Evolutionary conservation across 768 basidiomycete genomes (phyloP).

Genomic region (Strobilomyces dryophilus): DNA sequence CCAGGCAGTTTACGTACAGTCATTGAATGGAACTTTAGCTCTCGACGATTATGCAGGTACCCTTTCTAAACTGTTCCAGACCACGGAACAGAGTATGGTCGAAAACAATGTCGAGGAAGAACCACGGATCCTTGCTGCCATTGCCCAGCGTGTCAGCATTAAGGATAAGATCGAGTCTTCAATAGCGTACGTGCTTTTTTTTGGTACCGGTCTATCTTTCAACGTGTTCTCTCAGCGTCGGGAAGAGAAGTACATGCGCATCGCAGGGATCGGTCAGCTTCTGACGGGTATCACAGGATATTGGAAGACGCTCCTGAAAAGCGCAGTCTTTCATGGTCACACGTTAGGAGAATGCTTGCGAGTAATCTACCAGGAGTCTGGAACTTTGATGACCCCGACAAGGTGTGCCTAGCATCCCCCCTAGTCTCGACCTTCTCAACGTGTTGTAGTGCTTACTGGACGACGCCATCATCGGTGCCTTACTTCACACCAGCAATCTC

Average conservation of each 20-base stretch:
- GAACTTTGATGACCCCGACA: slow-evolving; percentile 14
- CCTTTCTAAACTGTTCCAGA: slow-evolving; percentile 1
- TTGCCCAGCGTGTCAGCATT: slow-evolving; percentile 14
- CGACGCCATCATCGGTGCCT: neutral
- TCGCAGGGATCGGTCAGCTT: neutral
- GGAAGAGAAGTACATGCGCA: slow-evolving; percentile 9
- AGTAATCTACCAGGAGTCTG: slow-evolving; percentile 12
- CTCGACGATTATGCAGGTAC: neutral
- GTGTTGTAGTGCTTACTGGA: slow-evolving; percentile 7
- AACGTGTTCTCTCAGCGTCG: slow-evolving; percentile 1
- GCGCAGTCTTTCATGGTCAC: slow-evolving; percentile 3
- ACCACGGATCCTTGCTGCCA: slow-evolving; percentile 6
- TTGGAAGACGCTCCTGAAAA: slow-evolving; percentile 8
- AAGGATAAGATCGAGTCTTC: slow-evolving; percentile 15
- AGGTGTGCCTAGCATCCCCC: neutral
- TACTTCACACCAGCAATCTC: slow-evolving; percentile 4
- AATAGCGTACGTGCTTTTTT: slow-evolving; percentile 1
- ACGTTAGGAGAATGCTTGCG: slow-evolving; percentile 10
- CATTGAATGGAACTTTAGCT: slow-evolving; percentile 1
- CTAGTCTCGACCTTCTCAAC: neutral
- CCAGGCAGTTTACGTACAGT: neutral
- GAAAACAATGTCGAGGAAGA: slow-evolving; percentile 7
- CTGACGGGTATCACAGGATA: slow-evolving; percentile 4
- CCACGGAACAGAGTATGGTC: slow-evolving; percentile 3
- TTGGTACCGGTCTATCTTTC: neutral